phyloP scores from a whole-genome alignment of 495 filamentous ascomycete genomes.

The Penicillium taxi region DNA sequence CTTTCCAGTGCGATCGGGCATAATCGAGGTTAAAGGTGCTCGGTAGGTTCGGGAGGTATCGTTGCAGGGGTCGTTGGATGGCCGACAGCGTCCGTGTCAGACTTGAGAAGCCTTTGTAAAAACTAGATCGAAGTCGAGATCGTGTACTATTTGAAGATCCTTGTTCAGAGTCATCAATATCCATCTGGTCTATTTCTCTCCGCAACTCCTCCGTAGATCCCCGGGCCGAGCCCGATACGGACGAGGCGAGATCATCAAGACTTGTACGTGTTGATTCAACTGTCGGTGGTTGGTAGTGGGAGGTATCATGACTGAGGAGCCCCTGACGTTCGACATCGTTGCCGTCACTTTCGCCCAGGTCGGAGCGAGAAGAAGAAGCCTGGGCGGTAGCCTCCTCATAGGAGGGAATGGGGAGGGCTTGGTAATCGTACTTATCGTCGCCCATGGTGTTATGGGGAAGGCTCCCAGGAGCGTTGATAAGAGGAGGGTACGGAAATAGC shows the following conservation, averaged over 20 bases:
- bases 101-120: slow-evolving; percentile 49
- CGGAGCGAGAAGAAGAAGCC: slow-evolving; percentile 54
- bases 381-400: slow-evolving; percentile 85
- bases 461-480: slow-evolving; percentile 30
- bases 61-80: slow-evolving; percentile 46
- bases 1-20: slow-evolving; percentile 20
- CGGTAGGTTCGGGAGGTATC: slow-evolving; percentile 37
- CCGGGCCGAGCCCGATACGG: slow-evolving; percentile 32
- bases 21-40: slow-evolving; percentile 29
- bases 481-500: slow-evolving; percentile 22
- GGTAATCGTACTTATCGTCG: slow-evolving; percentile 55
- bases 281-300: slow-evolving; percentile 62
- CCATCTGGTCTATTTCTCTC: slow-evolving; percentile 82
- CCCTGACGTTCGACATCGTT: slow-evolving; percentile 57
- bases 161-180: slow-evolving; percentile 64
- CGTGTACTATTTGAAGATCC: slow-evolving; percentile 28
- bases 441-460: slow-evolving; percentile 38
- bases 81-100: slow-evolving; percentile 49
- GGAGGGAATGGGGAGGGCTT: slow-evolving; percentile 74
- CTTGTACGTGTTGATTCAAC: slow-evolving; percentile 64
- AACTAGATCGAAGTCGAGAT: slow-evolving; percentile 33
- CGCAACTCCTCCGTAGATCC: slow-evolving; percentile 55
- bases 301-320: slow-evolving; percentile 38
- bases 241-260: slow-evolving; percentile 47
- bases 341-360: slow-evolving; percentile 49